A percentile compares a stretch with the other conserved stretches of the same genome.
Evolutionary conservation across 2,329 filamentous ascomycete genomes (phyloP).

Genomic region (Pseudocercospora fijiensis): DNA sequence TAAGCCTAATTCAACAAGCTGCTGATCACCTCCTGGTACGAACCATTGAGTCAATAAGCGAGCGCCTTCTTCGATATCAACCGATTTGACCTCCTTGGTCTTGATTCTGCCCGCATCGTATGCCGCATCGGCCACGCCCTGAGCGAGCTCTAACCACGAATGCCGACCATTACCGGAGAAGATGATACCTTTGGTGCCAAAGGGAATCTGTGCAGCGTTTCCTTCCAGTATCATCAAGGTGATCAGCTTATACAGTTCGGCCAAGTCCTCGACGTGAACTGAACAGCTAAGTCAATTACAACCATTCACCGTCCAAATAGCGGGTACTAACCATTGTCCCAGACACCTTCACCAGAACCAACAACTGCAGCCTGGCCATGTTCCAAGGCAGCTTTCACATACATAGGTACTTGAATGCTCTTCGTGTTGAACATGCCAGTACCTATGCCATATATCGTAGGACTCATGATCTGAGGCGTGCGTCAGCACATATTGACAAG

Average conservation of each 20-base stretch:
- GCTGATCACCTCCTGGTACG: conserved; percentile 37
- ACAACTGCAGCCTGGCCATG: background rate
- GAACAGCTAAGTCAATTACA: background rate
- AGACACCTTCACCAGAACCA: background rate
- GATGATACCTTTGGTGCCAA: background rate
- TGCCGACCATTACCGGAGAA: background rate
- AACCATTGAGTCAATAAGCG: background rate
- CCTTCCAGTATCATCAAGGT: background rate
- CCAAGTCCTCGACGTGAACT: background rate
- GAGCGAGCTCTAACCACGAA: background rate
- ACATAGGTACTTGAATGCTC: background rate
- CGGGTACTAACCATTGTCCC: background rate
- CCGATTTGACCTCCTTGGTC: background rate
- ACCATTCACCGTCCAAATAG: background rate
- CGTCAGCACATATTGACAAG: background rate
- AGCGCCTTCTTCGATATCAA: background rate
- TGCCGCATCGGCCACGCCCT: background rate
- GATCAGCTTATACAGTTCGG: background rate
- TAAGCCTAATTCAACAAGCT: conserved; percentile 40
- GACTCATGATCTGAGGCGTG: background rate
- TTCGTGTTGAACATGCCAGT: background rate
- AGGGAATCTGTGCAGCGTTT: background rate
- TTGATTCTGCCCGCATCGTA: background rate
- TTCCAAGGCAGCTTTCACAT: background rate
- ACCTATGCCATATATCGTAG: background rate